phyloP scores from a whole-genome alignment of 1,284 basidiomycete species.

The Marasmius sp. region DNA sequence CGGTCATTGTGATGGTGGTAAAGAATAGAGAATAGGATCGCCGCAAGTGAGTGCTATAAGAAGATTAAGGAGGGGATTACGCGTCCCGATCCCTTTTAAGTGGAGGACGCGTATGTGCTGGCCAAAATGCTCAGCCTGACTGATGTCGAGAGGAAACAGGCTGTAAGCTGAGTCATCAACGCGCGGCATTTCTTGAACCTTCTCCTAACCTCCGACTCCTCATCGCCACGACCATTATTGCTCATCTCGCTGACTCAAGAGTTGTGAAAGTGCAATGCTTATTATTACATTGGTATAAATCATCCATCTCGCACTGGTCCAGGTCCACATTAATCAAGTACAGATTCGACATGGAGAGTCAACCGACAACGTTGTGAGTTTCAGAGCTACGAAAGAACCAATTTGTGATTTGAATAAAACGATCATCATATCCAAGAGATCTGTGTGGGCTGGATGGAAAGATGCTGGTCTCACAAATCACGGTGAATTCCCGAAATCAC shows the following conservation, averaged over 20 bases:
- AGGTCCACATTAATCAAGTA: not conserved
- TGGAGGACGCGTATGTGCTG: conserved; percentile 2
- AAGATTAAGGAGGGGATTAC: conserved; percentile 5
- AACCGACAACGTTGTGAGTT: conserved; percentile 60
- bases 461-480: conserved; percentile 84
- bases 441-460: conserved; percentile 81
- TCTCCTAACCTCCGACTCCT: not conserved
- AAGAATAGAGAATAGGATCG: not conserved
- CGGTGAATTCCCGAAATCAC: conserved; percentile 47
- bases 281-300: conserved; percentile 1
- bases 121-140: not conserved
- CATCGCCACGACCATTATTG: not conserved
- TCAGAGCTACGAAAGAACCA: not conserved
- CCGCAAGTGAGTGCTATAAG: not conserved
- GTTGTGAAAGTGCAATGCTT: not conserved
- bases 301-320: too few species aligned
- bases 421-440: conserved; percentile 32
- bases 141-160: not conserved
- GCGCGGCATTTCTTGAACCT: not conserved
- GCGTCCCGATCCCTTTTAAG: not conserved
- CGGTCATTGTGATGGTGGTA: conserved; percentile 10
- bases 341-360: conserved; percentile 83
- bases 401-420: not conserved
- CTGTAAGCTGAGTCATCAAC: not conserved
- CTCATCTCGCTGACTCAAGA: not conserved